Base-by-base conservation (phyloP, 371 early-diverging fungal species). In the Mucor racemosus region DNA sequence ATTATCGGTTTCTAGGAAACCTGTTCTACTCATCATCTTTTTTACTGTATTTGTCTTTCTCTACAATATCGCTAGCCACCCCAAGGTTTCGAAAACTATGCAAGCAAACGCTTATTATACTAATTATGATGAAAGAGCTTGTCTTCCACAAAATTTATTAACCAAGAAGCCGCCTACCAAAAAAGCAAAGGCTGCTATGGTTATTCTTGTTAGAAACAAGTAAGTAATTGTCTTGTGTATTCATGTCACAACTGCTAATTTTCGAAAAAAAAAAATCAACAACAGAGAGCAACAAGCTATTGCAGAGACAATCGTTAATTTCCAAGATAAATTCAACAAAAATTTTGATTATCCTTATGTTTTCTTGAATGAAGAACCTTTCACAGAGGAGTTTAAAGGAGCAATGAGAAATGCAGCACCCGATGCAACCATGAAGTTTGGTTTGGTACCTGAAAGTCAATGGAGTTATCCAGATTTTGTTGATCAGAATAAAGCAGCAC, bases 391-490 rank as follows among this genome's bases (percentile, higher is more conserved):
- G 59, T 84, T 84, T 65, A 81, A 81, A 54, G 35, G 35, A 6
- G 76, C 80, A 11, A 75, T 82, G 71, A 64, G 36, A 60, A 38
- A 41, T 38, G 77, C 81, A 10, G 73, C 82, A 13, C 86, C 87
- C 10, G 76, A 74, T n/a, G 84, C 88, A 1, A 70, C 85, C 6
- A 86, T 86, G 75, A 75, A 87, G 53, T 96, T 91, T 83, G 88
- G 90, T 42, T 84, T 91, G 62, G 80, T 95, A 5, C 89, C 88
- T 11, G 63, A 63, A 34, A 84, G 85, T 46, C 88, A 91, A 48
- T 95, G 95, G 94, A 82, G 87, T 35, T 83, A 86, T 61, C 96
- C 96, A 5, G 6, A 62, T 4, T 86, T 76, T 78, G 85, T 95
- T 40, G 84, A 94, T 74, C 60, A 50, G 9, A 13, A 21, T 5